Percentiles rank a stretch among this genome's conserved stretches.
Conservation (phyloP, 306 rosid genomes). For the Abrus precatorius region DNA sequence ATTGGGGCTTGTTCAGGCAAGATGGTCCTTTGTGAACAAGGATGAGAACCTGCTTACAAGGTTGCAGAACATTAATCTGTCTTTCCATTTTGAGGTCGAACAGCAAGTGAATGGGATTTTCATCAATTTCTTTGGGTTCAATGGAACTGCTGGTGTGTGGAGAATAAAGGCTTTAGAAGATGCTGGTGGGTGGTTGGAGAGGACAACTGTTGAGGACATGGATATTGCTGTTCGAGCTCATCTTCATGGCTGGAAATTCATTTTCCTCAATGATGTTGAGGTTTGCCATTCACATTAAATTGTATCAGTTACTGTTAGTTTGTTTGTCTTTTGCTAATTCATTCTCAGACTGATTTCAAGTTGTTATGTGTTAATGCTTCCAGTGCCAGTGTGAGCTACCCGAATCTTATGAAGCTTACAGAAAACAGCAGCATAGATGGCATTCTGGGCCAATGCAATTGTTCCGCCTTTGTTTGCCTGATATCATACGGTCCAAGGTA, state of each 20-base stretch:
- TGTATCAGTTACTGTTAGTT: background rate
- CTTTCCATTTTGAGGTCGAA: conserved; percentile 95
- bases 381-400: conserved; percentile 99
- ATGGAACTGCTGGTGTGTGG: conserved; percentile 99
- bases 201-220: conserved; percentile 98
- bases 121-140: conserved; percentile 91
- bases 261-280: conserved; percentile 97
- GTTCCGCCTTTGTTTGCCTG: conserved; percentile 96
- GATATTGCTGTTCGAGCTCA: conserved; percentile 97
- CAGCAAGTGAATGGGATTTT: conserved; percentile 93
- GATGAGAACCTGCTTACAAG: conserved; percentile 89
- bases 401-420: conserved; percentile 94
- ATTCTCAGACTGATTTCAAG: conserved; percentile 39
- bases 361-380: conserved; percentile 27
- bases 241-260: conserved; percentile 97
- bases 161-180: conserved; percentile 92
- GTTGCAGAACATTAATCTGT: conserved; percentile 85
- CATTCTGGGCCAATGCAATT: conserved; percentile 99
- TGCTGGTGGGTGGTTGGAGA: conserved; percentile 97
- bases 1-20: conserved; percentile 87
- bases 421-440: conserved; percentile 98
- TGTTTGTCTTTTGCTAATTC: conserved; percentile 12
- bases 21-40: conserved; percentile 98
- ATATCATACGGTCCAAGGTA: conserved; percentile 70
- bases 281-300: conserved; percentile 46